Evolutionary conservation across 495 filamentous ascomycete genomes (phyloP).

Genomic region (Penicillium pancosmium): DNA sequence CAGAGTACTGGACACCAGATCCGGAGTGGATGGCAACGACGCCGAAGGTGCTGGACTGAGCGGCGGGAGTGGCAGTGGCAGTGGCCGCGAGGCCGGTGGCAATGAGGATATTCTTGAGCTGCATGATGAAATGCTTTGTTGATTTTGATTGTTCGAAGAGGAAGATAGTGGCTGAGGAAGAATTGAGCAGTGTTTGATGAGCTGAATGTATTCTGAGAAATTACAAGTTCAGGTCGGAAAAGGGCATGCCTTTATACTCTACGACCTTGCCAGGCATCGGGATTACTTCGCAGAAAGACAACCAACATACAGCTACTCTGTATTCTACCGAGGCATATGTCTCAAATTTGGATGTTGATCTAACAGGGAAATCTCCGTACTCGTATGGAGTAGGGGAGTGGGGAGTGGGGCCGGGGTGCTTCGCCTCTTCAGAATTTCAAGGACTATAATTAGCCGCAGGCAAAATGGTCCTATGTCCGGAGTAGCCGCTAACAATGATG

Average conservation of each 20-base stretch:
- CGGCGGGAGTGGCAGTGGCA: conserved; percentile 27
- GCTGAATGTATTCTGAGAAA: neutral
- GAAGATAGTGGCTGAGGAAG: neutral
- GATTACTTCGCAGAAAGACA: conserved; percentile 1
- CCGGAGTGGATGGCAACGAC: conserved; percentile 52
- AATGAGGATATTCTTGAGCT: conserved; percentile 30
- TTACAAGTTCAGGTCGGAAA: neutral
- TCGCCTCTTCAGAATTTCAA: neutral
- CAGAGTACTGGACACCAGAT: conserved; percentile 44
- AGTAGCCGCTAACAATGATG: too few relatives aligned
- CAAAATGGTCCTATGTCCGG: neutral
- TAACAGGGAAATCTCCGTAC: neutral
- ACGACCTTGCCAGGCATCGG: neutral
- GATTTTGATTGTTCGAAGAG: neutral
- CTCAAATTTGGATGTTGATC: conserved; percentile 1
- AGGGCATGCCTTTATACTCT: neutral
- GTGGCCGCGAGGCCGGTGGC: conserved; percentile 29
- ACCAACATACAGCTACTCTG: neutral
- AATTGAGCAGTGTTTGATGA: neutral
- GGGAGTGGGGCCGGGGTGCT: neutral
- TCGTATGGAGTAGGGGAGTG: neutral
- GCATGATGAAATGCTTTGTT: conserved; percentile 22
- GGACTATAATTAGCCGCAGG: neutral
- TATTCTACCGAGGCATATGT: neutral
- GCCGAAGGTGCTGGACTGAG: conserved; percentile 38